Evolutionary conservation across 2,329 filamentous ascomycete genomes (phyloP), one percentile per base, ranked within the genome.

Genomic region (Chrysoporthe cubensis): DNA sequence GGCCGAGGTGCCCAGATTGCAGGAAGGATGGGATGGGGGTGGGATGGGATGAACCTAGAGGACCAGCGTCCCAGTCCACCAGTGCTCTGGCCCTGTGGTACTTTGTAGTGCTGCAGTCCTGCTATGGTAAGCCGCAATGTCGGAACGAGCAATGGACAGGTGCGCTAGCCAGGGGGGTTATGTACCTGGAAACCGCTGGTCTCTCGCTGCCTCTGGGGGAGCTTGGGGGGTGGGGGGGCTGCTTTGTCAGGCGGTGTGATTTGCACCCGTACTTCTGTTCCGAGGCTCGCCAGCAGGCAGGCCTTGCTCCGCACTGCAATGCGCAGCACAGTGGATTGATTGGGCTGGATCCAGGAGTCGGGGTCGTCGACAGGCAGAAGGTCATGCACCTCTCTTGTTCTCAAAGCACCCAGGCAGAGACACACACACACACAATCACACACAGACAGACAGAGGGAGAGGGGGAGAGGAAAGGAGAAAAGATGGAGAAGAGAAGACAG

Each of bases 191-290:
- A 16, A 18, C 54, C 54, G 18, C 54, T 57, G 54, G 40, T 37
- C 32, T 37, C 32, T 37, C 54, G 16, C 54, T 57, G 54, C 21
- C 18, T 40, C 54, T 57, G 26, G 26, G 26, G 26, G 26, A 26
- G 26, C 32, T 16, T n/a, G 52, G 32, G 32, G 13, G 52, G 54
- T 1, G n/a, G 48, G 48, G 48, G 48, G 16, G 7, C 7, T 57
- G 32, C 54, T 57, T 57, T 57, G 54, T 57, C 32, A 57, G 54
- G 54, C 54, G 54, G 54, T 57, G 54, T 57, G 54, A 57, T 57
- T 32, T 18, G 54, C 34, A n/a, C 32, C 50, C 32, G 21, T 16
- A 52, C 50, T 54, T 52, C 50, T 21, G 50, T 57, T 18, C 34
- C 0, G 34, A n/a, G 54, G 34, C 14, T 40, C 32, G n/a, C 16